Conservation (phyloP, 1,284 basidiomycete species). For the Leccinum cinnamomeum region DNA sequence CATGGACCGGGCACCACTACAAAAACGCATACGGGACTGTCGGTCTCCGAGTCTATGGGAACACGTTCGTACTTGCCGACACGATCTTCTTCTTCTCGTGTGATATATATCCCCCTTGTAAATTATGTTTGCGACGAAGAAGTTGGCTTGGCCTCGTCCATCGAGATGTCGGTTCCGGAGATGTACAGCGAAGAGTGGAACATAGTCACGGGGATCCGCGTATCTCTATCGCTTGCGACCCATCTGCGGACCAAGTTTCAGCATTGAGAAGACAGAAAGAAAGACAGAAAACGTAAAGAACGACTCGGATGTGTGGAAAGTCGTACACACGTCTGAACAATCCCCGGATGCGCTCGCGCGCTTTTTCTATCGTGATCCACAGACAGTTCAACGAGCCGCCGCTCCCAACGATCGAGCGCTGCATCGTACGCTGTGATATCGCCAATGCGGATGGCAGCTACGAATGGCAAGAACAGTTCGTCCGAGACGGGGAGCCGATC, state of each 20-base stretch:
- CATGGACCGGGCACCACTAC: too few species aligned
- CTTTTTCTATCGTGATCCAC: too few species aligned
- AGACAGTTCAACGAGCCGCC: too few species aligned
- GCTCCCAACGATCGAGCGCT: too few species aligned
- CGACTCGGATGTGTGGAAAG: too few species aligned
- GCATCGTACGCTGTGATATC: too few species aligned
- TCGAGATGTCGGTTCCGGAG: background rate
- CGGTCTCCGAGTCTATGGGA: background rate
- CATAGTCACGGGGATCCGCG: background rate
- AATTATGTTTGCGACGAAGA: background rate
- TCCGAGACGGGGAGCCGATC: too few species aligned
- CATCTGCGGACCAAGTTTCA: background rate
- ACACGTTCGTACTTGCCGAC: background rate
- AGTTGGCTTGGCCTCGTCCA: background rate
- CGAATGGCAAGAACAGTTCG: too few species aligned
- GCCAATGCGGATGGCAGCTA: rapidly evolving
- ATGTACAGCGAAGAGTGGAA: background rate
- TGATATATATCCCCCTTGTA: background rate
- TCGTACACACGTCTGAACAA: too few species aligned
- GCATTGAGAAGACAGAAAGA: background rate
- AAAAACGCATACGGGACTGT: background rate
- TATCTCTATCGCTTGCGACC: background rate
- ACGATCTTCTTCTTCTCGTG: background rate
- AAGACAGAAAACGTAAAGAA: too few species aligned
- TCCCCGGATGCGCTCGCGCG: too few species aligned